Evolutionary conservation across 2,329 filamentous ascomycete species (phyloP).

Genomic region (Coniochaeta prunicola): DNA sequence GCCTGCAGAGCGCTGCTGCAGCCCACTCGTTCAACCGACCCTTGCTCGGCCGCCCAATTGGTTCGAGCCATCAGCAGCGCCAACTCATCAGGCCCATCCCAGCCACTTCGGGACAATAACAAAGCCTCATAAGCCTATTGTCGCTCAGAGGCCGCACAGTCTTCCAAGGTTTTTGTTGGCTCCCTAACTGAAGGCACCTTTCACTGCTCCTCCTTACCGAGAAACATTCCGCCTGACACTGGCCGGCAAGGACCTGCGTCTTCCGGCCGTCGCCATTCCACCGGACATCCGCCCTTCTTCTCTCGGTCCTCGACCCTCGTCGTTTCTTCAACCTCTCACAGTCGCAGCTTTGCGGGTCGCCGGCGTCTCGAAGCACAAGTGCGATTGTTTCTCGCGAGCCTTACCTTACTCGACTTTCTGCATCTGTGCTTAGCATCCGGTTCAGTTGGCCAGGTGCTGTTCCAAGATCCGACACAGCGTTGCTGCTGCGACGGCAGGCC

Average conservation of each 20-base stretch:
- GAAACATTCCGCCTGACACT: neutral
- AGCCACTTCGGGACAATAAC: constrained; percentile 25
- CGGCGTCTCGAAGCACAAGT: neutral
- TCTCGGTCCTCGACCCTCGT: neutral
- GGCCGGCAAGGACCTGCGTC: neutral
- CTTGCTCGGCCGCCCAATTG: constrained; percentile 19
- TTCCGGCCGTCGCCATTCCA: neutral
- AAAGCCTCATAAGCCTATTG: constrained; percentile 20
- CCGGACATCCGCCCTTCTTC: neutral
- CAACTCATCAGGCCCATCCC: constrained; percentile 24
- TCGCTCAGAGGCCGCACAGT: constrained; percentile 4
- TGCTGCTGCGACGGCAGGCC: neutral
- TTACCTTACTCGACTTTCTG: neutral
- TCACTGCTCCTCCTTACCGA: neutral
- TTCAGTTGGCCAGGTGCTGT: neutral
- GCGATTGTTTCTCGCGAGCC: neutral
- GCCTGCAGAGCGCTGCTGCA: constrained; percentile 14
- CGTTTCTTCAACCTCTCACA: neutral
- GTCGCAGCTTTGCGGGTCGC: neutral
- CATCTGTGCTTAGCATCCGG: neutral
- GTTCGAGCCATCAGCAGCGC: constrained; percentile 18
- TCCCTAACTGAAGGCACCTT: neutral
- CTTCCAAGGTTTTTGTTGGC: neutral
- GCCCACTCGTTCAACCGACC: constrained; percentile 12
- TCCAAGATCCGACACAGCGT: neutral